Evolutionary conservation across 2,329 filamentous ascomycete species (phyloP), one percentile per base, ranked within the genome.

Genomic region (Aureobasidium sp.): DNA sequence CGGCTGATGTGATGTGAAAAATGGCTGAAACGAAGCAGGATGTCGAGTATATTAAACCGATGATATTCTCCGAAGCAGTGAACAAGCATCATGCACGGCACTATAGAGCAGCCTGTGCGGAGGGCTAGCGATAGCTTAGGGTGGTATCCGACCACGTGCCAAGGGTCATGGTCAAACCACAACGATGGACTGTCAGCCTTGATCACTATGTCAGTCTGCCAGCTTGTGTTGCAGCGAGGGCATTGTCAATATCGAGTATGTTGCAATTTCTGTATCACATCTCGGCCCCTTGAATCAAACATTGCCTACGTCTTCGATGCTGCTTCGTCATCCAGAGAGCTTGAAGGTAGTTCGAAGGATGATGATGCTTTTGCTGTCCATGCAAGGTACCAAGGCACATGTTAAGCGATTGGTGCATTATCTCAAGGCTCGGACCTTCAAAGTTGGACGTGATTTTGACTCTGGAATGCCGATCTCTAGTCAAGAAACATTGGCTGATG

Each of bases 11-110:
- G 30, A 37, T 34, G 21, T 14, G 37, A 14, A 30, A n/a, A 37
- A 17, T 37, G 44, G 44, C 21, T 48, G 44, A 48, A 48, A 48
- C 44, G 30, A 25, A 27, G 44, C 21, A 48, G 17, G 12, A 29
- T 45, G 41, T 45, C 41, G 41, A 45, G 17, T 45, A 45, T 45
- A 45, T 45, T 45, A 32, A 22, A 27, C 41, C n/a, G 27, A 45
- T 45, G 41, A 45, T 45, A 45, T 45, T 45, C 41, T 45, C 41
- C 41, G 41, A 45, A 29, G 27, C 34, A 45, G 41, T 29, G 41
- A 45, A 34, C 17, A 34, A 45, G 41, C 41, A 45, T 34, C 41
- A 45, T 45, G 41, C 41, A 45, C 19, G 41, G 29, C 21, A 25
- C 25, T 42, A 25, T 25, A 17, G 19, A 25, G 6, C 40, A 42